Percentiles rank a stretch among this genome's conserved stretches.
phyloP scores from a whole-genome alignment of 2,329 filamentous ascomycete genomes.

The Stagonosporopsis chrysanthemi region DNA sequence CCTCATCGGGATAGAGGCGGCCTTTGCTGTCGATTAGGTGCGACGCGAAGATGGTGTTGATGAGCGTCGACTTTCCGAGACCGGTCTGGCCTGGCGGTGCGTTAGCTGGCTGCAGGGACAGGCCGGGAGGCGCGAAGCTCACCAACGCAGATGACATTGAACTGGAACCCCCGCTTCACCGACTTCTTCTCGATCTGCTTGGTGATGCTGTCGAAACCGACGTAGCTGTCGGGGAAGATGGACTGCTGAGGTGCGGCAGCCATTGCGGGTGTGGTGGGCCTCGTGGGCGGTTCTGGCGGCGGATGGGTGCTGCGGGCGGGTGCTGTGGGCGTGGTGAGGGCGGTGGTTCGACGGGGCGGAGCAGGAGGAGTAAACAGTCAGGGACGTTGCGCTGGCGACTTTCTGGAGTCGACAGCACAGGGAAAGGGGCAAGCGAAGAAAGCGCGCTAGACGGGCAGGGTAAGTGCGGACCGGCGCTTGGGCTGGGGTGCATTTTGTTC shows the following conservation, averaged over 20 bases:
- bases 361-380: slow-evolving; percentile 41
- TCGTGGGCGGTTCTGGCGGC: slow-evolving; percentile 26
- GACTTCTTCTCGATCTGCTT: slow-evolving; percentile 99
- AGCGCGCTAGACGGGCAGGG: slow-evolving; percentile 39
- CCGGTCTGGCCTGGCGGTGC: slow-evolving; percentile 83
- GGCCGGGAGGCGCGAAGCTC: slow-evolving; percentile 55
- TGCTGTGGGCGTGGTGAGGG: slow-evolving; percentile 23
- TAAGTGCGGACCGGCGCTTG: slow-evolving; percentile 37
- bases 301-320: slow-evolving; percentile 21
- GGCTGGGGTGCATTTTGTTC: slow-evolving; percentile 39
- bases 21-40: slow-evolving; percentile 99
- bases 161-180: slow-evolving; percentile 99
- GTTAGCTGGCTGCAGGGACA: slow-evolving; percentile 13
- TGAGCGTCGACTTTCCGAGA: slow-evolving; percentile 97
- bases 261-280: slow-evolving; percentile 57
- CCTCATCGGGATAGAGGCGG: slow-evolving; percentile 89
- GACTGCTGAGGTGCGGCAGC: slow-evolving; percentile 68
- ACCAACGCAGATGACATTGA: slow-evolving; percentile 99
- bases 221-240: slow-evolving; percentile 93
- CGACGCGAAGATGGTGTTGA: slow-evolving; percentile 99
- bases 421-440: slow-evolving; percentile 54
- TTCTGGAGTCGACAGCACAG: slow-evolving; percentile 48
- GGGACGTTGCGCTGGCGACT: slow-evolving; percentile 47
- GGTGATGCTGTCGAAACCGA: slow-evolving; percentile 99
- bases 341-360: slow-evolving; percentile 21